Percentiles rank a stretch among this genome's conserved stretches.
These are phyloP conservation scores for Cutaneotrichosporon dermatis DNA, from an alignment of 1,284 basidiomycete genomes.

Conservation along the genomic window DNA sequence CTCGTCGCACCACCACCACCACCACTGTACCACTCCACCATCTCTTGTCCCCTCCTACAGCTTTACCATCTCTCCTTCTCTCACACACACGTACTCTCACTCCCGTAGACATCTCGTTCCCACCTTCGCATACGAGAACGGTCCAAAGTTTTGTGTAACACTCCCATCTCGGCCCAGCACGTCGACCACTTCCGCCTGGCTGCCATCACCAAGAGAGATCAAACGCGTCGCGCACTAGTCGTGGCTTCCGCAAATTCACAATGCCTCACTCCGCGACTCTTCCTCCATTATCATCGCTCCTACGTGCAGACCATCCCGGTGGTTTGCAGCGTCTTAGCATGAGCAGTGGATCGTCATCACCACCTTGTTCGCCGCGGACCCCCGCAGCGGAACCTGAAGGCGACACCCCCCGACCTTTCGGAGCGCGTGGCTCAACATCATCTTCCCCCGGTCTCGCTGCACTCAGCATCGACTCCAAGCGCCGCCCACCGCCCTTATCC, in stretches of 20 bases:
- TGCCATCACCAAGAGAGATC: too few relatives aligned
- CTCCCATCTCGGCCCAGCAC: too few relatives aligned
- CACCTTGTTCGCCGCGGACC: background rate
- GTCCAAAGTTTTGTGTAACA: background rate
- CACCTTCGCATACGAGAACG: background rate
- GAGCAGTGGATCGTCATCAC: background rate
- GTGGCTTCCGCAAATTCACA: background rate
- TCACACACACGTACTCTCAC: background rate
- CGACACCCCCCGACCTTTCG: background rate
- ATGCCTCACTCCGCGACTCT: background rate
- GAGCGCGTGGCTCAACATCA: background rate
- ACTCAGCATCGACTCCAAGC: background rate
- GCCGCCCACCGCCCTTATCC: conserved; percentile 5
- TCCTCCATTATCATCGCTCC: background rate
- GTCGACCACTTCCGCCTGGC: too few relatives aligned
- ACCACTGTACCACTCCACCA: too few relatives aligned
- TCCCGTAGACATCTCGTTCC: background rate
- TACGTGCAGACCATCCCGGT: background rate
- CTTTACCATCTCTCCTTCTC: background rate
- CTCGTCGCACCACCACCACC: too few relatives aligned
- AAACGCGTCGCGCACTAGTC: background rate
- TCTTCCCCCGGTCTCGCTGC: background rate
- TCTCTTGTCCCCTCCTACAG: background rate
- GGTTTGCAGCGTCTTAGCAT: background rate
- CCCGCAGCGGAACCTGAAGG: background rate